Base-by-base conservation (phyloP, 352 stramenopile genomes). In the Pythium grandisporangium region DNA sequence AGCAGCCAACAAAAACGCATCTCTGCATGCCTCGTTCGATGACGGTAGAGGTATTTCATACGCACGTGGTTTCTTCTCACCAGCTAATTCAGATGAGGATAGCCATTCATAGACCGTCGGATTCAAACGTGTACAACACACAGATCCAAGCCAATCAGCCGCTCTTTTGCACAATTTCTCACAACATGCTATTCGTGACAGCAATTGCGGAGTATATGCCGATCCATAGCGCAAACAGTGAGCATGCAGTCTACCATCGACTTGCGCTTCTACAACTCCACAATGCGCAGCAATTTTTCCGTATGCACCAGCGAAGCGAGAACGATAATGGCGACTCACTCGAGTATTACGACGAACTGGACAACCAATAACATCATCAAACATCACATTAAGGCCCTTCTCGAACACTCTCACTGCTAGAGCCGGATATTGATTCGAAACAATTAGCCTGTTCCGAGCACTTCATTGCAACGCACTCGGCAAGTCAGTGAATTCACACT, bases 211-310 rank as follows among this genome's bases (percentile, higher is more conserved):
- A 0, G 6, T 48, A 11, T 40, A 46, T 7, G 27, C 16, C 0
- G 42, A 54, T 17, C 33, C 42, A 42, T 64, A 59, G 0, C 38
- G 0, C 11, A 39, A 22, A 5, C 47, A 44, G 30, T 63, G 55
- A 10, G 42, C 34, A 30, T 58, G 54, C 5, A 58, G 29, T 10
- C 54, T 14, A 3, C 49, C 45, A 40, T 58, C 42, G 6, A 34
- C 21, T 36, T 59, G 50, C n/a, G 51, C 30, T 11, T 64, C 51
- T 5, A 60, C 36, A 1, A 60, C 42, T 2, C 19, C 36, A 34
- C 13, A 48, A 42, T 49, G 38, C 1, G 30, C 55, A 2, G 46
- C 55, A 24, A 60, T 17, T 0, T 10, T 14, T 14, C 38, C 45
- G 24, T 47, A 57, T 1, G n/a, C 37, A 6, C 55, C 46, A 20